Evolutionary conservation across 2,329 filamentous ascomycete species (phyloP), one percentile per base, ranked within the genome.

Genomic region (Cylindrodendrum hubeiense): DNA sequence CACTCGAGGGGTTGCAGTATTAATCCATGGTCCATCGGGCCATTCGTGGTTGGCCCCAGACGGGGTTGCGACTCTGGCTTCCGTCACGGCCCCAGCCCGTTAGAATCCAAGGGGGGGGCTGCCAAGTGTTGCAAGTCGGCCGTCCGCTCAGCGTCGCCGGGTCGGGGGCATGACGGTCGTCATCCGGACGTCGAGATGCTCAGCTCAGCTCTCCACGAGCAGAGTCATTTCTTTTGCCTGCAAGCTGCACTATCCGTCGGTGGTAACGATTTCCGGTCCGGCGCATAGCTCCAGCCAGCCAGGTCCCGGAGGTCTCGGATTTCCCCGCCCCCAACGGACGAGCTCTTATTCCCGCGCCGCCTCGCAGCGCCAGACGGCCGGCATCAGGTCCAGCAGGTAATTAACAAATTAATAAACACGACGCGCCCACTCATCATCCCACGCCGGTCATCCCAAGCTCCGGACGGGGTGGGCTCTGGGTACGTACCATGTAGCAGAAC

Each of bases 221-320:
- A 28, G 24, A 7, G 26, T 21, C 33, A n/a, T 22, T 33, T 50
- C 17, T 21, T 33, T 19, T 12, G 19, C 12, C 28, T 33, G 26
- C 26, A 26, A 24, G 22, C 24, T 49, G 22, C 55, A 53, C 34
- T 49, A 41, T 50, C 34, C 37, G 21, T 60, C 39, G 56, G 56
- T 41, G 52, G 44, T 46, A 28, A 9, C 64, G 60, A 55, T 51
- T n/a, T 49, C 62, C 62, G 62, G 64, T 43, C 63, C 69, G 67
- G 67, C 60, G 70, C 49, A 50, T 39, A 43, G 44, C 30, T 39
- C 17, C 46, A 43, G 52, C 61, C 55, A 70, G 52, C 65, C n/a
- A 61, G 58, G 56, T n/a, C 34, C 65, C 64, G 62, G 65, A 65
- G 67, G 44, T 44, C 39, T 69, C 71, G 68, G 62, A 47, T 55